Conservation (phyloP, 2,329 filamentous ascomycete species). For the Trichoderma lentiforme region DNA sequence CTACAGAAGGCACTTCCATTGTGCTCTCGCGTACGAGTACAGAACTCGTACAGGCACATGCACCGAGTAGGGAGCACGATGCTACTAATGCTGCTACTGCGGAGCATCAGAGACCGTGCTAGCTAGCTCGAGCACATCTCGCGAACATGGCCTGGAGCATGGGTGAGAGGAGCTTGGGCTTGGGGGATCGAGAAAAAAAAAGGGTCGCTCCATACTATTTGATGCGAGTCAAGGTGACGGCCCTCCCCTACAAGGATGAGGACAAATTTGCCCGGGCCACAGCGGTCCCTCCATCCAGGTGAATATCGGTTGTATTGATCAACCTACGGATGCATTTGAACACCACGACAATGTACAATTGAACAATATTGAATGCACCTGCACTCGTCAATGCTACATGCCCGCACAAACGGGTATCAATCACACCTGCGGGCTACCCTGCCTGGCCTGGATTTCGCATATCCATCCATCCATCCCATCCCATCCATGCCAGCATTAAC, state of each 20-base stretch:
- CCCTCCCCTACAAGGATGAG: not conserved
- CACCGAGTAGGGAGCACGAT: not conserved
- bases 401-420: not conserved
- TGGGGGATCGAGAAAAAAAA: not conserved
- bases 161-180: not conserved
- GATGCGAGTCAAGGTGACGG: conserved; percentile 9
- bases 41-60: not conserved
- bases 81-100: not conserved
- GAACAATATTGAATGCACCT: not conserved
- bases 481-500: not conserved
- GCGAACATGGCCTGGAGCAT: not conserved
- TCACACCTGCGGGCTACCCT: not conserved
- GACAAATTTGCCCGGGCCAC: not conserved
- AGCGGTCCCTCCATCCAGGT: not conserved
- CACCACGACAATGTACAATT: not conserved
- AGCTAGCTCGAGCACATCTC: not conserved
- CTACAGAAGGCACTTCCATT: not conserved
- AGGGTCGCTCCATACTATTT: conserved; percentile 1
- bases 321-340: not conserved
- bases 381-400: not conserved
- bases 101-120: not conserved
- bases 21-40: not conserved
- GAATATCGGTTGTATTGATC: not conserved
- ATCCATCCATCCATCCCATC: not conserved
- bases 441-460: not conserved